Conservation (phyloP, 495 filamentous ascomycete genomes). For the Tetracladium marchalianum region DNA sequence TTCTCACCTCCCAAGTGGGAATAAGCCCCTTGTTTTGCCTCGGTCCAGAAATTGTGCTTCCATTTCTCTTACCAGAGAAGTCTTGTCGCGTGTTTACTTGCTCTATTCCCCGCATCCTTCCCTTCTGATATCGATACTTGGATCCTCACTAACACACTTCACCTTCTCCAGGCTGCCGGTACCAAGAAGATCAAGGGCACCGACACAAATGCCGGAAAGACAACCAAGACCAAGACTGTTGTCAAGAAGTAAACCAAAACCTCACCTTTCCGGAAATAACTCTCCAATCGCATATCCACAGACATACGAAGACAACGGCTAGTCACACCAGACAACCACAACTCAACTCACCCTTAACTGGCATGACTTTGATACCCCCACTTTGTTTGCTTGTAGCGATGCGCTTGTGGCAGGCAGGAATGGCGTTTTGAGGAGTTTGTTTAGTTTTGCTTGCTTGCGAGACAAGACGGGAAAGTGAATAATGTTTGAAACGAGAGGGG, state of each 20-base stretch:
- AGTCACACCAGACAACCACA: slow-evolving; percentile 12
- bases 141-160: neutral
- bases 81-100: too few species aligned
- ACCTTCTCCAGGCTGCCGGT: slow-evolving; percentile 21
- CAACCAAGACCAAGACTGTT: slow-evolving; percentile 4
- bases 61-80: neutral
- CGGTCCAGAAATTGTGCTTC: neutral
- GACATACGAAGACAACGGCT: slow-evolving; percentile 3
- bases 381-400: slow-evolving; percentile 2
- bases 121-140: too few species aligned
- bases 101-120: too few species aligned
- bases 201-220: slow-evolving; percentile 21
- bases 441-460: too few species aligned
- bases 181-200: slow-evolving; percentile 29
- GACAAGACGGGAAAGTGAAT: too few species aligned
- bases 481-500: too few species aligned
- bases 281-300: slow-evolving; percentile 5
- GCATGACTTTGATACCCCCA: slow-evolving; percentile 16
- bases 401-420: slow-evolving; percentile 8
- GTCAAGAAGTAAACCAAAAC: slow-evolving; percentile 18
- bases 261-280: slow-evolving; percentile 3
- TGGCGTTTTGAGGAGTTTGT: slow-evolving; percentile 21
- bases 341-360: slow-evolving; percentile 6
- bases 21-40: neutral
- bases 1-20: slow-evolving; percentile 2